A percentile compares a stretch with the other conserved stretches of the same genome.
Evolutionary conservation across 805 yeast species (phyloP).

Genomic region (Monosporozyma aquatica): DNA sequence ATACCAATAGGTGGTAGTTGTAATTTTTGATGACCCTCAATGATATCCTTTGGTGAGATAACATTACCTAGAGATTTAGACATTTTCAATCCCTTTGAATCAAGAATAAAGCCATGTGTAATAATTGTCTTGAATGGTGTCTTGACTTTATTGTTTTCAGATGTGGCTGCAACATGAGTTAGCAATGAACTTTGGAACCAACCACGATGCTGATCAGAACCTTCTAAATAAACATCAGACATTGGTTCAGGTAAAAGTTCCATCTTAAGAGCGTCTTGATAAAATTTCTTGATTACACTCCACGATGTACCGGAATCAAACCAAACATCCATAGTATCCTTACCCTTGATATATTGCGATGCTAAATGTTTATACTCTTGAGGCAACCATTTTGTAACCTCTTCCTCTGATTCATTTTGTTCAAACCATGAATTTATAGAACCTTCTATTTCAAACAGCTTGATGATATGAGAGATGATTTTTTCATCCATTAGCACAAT

Average conservation of each 20-base stretch:
- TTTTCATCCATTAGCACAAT: constrained; percentile 52
- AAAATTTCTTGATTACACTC: constrained; percentile 37
- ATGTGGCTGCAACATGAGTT: constrained; percentile 51
- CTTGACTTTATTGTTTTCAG: background rate
- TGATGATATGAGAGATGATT: constrained; percentile 49
- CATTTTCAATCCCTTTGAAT: constrained; percentile 82
- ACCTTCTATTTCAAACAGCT: constrained; percentile 37
- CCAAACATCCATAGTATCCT: constrained; percentile 98
- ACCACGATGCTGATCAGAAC: constrained; percentile 97
- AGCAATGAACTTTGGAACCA: constrained; percentile 95
- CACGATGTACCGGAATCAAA: constrained; percentile 95
- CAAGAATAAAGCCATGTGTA: constrained; percentile 91
- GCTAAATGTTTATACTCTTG: constrained; percentile 36
- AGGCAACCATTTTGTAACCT: constrained; percentile 61
- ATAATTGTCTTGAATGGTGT: constrained; percentile 70
- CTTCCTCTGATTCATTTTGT: constrained; percentile 34
- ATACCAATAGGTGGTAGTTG: constrained; percentile 63
- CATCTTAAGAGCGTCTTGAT: constrained; percentile 30
- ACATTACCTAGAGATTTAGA: constrained; percentile 87
- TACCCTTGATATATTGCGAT: constrained; percentile 47
- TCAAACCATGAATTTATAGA: constrained; percentile 83
- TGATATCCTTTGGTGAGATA: constrained; percentile 56
- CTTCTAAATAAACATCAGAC: constrained; percentile 86
- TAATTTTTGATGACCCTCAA: constrained; percentile 46
- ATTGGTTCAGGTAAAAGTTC: constrained; percentile 34